A percentile compares a stretch with the other conserved stretches of the same genome.
phyloP scores from a whole-genome alignment of 1,284 basidiomycete genomes.

The Paramarasmius palmivorus region DNA sequence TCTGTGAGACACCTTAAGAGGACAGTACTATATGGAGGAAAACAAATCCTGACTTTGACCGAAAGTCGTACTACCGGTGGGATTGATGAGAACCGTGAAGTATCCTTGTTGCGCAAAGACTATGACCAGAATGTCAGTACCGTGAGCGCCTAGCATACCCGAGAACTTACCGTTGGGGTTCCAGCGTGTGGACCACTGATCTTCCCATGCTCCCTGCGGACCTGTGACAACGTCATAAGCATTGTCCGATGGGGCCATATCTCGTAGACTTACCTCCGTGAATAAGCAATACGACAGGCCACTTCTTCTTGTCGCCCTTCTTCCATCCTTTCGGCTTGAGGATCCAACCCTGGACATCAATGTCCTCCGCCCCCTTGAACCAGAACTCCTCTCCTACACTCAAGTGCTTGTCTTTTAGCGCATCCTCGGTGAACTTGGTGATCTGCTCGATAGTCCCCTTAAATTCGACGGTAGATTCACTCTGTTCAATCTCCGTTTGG shows the following conservation, averaged over 20 bases:
- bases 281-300: constrained; percentile 72
- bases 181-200: constrained; percentile 86
- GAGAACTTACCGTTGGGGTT: constrained; percentile 68
- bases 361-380: constrained; percentile 78
- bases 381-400: constrained; percentile 75
- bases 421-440: constrained; percentile 59
- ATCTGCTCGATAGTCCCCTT: constrained; percentile 48
- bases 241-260: neutral
- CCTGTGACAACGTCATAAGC: constrained; percentile 35
- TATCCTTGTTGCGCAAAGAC: constrained; percentile 85
- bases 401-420: constrained; percentile 59
- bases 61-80: constrained; percentile 87
- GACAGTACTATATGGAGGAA: neutral
- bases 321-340: constrained; percentile 79
- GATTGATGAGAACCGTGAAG: constrained; percentile 83
- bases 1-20: constrained; percentile 38
- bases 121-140: constrained; percentile 22
- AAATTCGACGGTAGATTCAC: constrained; percentile 20
- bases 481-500: constrained; percentile 35
- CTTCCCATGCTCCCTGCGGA: constrained; percentile 81
- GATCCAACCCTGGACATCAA: constrained; percentile 80
- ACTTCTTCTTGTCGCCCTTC: constrained; percentile 67
- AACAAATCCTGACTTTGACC: constrained; percentile 62
- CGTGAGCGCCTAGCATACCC: neutral
- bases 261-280: constrained; percentile 57